A percentile compares a stretch with the other conserved stretches of the same genome.
Evolutionary conservation across 2,329 filamentous ascomycete genomes (phyloP).

Genomic region (Beauveria pseudobassiana): DNA sequence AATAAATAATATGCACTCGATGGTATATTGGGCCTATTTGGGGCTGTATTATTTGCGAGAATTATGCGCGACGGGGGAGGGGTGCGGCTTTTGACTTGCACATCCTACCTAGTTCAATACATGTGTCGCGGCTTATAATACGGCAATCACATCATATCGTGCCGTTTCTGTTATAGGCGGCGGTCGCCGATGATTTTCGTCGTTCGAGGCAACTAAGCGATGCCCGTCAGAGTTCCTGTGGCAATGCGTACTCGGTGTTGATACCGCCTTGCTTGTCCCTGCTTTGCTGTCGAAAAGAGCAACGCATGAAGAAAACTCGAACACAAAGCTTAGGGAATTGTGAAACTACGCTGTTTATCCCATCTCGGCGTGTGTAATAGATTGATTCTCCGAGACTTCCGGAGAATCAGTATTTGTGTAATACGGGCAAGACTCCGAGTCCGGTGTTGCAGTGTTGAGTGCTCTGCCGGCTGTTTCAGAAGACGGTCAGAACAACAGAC

Average conservation of each 20-base stretch:
- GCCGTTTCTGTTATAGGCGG: not conserved
- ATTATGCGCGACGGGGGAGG: not conserved
- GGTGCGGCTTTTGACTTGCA: not conserved
- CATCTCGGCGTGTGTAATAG: not conserved
- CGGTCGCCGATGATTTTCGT: not conserved
- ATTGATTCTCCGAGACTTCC: not conserved
- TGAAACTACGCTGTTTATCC: conserved; percentile 3
- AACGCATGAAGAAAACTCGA: not conserved
- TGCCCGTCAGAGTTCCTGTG: not conserved
- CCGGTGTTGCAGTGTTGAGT: not conserved
- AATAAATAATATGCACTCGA: not conserved
- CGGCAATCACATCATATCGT: not conserved
- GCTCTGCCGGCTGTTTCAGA: not conserved
- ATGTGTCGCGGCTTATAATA: not conserved
- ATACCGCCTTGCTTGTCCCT: not conserved
- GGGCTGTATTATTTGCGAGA: not conserved
- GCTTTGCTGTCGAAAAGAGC: not conserved
- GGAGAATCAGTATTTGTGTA: conserved; percentile 2
- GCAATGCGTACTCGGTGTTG: not conserved
- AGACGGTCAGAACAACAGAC: not conserved
- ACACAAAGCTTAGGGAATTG: not conserved
- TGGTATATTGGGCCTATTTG: not conserved
- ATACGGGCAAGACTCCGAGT: not conserved
- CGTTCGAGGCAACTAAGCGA: not conserved
- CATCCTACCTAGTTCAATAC: conserved; percentile 5